Evolutionary conservation across 2,329 filamentous ascomycete species (phyloP).

Genomic region (Madurella mycetomatis): DNA sequence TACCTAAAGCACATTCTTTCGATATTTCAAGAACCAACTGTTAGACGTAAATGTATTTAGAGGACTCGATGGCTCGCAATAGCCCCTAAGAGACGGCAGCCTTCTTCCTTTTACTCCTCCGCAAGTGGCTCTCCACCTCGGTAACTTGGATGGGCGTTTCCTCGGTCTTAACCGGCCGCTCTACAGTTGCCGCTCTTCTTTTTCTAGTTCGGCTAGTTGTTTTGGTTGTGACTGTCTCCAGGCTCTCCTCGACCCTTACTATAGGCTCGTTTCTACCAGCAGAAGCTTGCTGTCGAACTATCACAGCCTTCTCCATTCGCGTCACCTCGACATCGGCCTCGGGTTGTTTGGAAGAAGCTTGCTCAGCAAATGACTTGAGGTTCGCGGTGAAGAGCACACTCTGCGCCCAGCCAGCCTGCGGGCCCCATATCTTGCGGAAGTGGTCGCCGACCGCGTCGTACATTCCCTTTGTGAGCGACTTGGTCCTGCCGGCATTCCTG

Average conservation of each 20-base stretch:
- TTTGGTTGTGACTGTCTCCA: neutral
- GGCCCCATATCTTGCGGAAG: slow-evolving; percentile 85
- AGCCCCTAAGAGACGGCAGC: neutral
- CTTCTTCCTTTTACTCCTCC: slow-evolving; percentile 16
- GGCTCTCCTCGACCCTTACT: neutral
- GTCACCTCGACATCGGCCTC: slow-evolving; percentile 27
- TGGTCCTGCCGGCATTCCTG: slow-evolving; percentile 66
- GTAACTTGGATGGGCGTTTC: neutral
- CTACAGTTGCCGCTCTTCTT: neutral
- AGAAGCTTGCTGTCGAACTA: neutral
- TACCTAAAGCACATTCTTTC: no score
- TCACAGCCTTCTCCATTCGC: slow-evolving; percentile 13
- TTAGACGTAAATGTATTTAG: no score
- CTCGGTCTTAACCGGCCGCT: neutral
- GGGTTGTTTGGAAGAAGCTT: slow-evolving; percentile 39
- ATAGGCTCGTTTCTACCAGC: neutral
- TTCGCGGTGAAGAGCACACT: slow-evolving; percentile 95
- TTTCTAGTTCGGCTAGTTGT: slow-evolving; percentile 3
- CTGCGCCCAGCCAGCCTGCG: slow-evolving; percentile 95
- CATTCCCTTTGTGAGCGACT: slow-evolving; percentile 80
- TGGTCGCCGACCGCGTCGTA: slow-evolving; percentile 89
- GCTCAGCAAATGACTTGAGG: slow-evolving; percentile 75
- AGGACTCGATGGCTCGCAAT: no score
- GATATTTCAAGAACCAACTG: no score
- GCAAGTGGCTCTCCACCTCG: neutral